Conservation (phyloP, 108 stramenopile genomes). For the Cyclotella kingstonii region DNA sequence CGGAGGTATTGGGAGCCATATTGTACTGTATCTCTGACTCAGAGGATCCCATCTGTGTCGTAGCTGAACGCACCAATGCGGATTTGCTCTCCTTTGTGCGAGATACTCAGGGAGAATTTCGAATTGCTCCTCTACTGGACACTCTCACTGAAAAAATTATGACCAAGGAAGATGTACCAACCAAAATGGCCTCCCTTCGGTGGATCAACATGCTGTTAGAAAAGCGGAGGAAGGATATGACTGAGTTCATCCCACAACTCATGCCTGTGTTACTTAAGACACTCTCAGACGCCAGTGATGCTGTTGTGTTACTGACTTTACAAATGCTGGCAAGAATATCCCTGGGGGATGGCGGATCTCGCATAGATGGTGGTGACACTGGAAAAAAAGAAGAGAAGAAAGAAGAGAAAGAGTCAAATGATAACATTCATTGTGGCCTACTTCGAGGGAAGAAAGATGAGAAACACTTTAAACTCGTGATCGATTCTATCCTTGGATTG, state of each 20-base stretch:
- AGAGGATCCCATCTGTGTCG: slow-evolving; percentile 88
- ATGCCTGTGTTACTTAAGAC: slow-evolving; percentile 90
- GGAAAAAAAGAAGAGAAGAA: slow-evolving; percentile 31
- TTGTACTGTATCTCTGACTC: slow-evolving; percentile 89
- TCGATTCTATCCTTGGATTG: slow-evolving; percentile 88
- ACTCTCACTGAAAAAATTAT: slow-evolving; percentile 85
- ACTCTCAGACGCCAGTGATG: slow-evolving; percentile 88
- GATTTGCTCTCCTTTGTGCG: slow-evolving; percentile 85
- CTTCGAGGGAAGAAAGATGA: slow-evolving; percentile 51
- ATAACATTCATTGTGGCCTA: slow-evolving; percentile 28
- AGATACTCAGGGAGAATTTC: slow-evolving; percentile 71
- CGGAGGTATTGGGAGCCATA: slow-evolving; percentile 90
- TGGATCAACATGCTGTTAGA: slow-evolving; percentile 99
- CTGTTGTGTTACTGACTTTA: slow-evolving; percentile 89
- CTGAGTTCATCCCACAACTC: slow-evolving; percentile 79
- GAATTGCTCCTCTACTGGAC: slow-evolving; percentile 81
- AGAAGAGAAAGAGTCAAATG: slow-evolving; percentile 13
- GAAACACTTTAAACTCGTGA: slow-evolving; percentile 87
- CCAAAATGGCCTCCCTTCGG: slow-evolving; percentile 87
- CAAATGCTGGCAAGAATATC: slow-evolving; percentile 94
- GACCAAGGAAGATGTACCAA: slow-evolving; percentile 88
- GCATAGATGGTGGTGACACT: slow-evolving; percentile 31
- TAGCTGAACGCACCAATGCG: slow-evolving; percentile 88
- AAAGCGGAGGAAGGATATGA: slow-evolving; percentile 91
- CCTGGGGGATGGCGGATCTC: slow-evolving; percentile 41